Evolutionary conservation across 2,329 filamentous ascomycete genomes (phyloP).

Genomic region (Aspergillus oerlinghausenensis): DNA sequence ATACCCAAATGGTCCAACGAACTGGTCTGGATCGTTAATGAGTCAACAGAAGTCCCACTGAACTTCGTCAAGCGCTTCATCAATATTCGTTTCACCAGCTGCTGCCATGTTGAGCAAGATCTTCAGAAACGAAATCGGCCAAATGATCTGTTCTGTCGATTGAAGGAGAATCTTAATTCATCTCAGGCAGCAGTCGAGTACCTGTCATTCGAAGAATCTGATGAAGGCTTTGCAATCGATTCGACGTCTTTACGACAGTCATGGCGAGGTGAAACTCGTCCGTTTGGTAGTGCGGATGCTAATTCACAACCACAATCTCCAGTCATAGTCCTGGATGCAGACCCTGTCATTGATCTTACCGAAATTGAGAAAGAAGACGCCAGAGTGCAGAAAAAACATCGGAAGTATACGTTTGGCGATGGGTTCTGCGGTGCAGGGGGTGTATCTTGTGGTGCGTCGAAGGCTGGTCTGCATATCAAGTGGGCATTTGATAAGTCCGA

Average conservation of each 20-base stretch:
- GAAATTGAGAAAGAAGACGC: slow-evolving; percentile 20
- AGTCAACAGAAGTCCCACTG: slow-evolving; percentile 40
- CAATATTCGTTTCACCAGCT: slow-evolving; percentile 53
- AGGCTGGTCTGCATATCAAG: slow-evolving; percentile 55
- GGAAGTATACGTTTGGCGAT: slow-evolving; percentile 64
- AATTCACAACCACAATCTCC: background rate
- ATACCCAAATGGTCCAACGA: slow-evolving; percentile 42
- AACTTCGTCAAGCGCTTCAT: slow-evolving; percentile 39
- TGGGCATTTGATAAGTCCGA: slow-evolving; percentile 62
- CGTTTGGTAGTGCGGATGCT: slow-evolving; percentile 24
- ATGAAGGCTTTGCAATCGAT: slow-evolving; percentile 13
- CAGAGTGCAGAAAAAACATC: slow-evolving; percentile 18
- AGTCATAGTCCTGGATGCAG: slow-evolving; percentile 11
- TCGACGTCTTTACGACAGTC: slow-evolving; percentile 19
- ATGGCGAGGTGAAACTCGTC: slow-evolving; percentile 31
- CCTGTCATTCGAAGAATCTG: slow-evolving; percentile 26
- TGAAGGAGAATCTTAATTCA: slow-evolving; percentile 23
- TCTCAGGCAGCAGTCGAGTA: slow-evolving; percentile 28
- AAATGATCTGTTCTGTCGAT: slow-evolving; percentile 29
- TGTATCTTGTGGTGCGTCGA: slow-evolving; percentile 58
- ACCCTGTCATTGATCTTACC: slow-evolving; percentile 20
- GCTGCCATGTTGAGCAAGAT: slow-evolving; percentile 22
- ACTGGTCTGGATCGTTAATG: slow-evolving; percentile 40
- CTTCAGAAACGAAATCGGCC: slow-evolving; percentile 22
- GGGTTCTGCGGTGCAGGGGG: slow-evolving; percentile 71